Base-by-base conservation (phyloP, 2,329 filamentous ascomycete species). In the Sodiomyces alkalinus region DNA sequence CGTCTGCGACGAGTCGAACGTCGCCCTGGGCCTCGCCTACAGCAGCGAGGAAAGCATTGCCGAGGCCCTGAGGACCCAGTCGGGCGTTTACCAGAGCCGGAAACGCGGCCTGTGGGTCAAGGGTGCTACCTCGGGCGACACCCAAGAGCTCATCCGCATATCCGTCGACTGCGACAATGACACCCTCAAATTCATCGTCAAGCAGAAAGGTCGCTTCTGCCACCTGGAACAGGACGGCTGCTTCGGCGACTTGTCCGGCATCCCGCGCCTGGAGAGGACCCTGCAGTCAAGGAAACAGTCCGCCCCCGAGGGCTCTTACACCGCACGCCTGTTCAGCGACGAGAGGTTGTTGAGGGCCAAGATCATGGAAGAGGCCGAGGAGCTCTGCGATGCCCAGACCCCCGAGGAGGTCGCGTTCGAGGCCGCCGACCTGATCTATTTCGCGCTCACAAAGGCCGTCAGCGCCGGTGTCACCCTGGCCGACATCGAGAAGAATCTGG, bases 81-180 rank as follows among this genome's bases (percentile, higher is more conserved):
- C 61, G 1, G 86, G 90, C 18, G 87, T 96, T 20, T 98, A 98
- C 51, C 85, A 94, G 55, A 96, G 87, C 58, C 70, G 90, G 29
- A 96, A 94, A 62, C 72, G 90, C 24, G 90, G 90, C 1, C 56
- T 98, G 17, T 98, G 90, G 90, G 79, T 92, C 54, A 98, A 98
- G 60, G 90, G 90, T 5, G 81, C 86, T 29, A 90, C 80, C 7
- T 96, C 87, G 30, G 90, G 90, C 10, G 86, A 96, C 49, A 82
- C 81, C 9, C 90, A 98, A 52, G 76, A 94, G 51, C 64, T 98
- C 28, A 63, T 96, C 14, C 74, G 74, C 32, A 68, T 98, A 39
- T 78, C 79, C 1, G 62, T 92, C 30, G 90, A 98, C 53, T 98
- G 90, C 52, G 90, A 98, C 52, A 78, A 78, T 38, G 90, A 98